These are phyloP conservation scores for Solanum hybrid DNA, from an alignment of 305 asterid genomes.

Conservation along the genomic window DNA sequence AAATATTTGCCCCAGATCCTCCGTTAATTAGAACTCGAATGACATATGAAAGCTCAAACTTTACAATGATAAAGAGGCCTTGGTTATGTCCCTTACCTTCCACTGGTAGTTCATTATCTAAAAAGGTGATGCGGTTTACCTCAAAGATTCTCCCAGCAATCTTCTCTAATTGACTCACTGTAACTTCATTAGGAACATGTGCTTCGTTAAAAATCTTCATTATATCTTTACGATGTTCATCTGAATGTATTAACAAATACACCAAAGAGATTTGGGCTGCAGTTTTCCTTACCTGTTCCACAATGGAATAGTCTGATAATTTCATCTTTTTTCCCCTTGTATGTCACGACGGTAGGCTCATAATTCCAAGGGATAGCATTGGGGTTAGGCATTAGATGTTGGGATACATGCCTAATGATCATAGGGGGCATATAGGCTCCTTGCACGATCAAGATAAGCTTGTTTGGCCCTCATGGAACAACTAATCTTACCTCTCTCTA, in stretches of 20 bases:
- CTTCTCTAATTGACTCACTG: not conserved
- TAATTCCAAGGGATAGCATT: not conserved
- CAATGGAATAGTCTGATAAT: not conserved
- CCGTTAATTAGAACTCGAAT: not conserved
- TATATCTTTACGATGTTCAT: not conserved
- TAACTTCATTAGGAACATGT: not conserved
- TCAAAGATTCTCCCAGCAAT: not conserved
- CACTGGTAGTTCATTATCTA: not conserved
- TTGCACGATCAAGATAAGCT: no score
- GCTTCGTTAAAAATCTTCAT: not conserved
- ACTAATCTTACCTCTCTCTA: not conserved
- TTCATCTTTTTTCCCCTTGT: not conserved
- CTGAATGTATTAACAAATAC: not conserved
- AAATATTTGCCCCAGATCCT: not conserved
- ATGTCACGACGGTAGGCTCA: not conserved
- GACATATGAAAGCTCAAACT: not conserved
- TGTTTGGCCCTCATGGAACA: not conserved
- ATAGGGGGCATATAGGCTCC: not conserved
- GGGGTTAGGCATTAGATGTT: not conserved
- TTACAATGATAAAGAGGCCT: not conserved
- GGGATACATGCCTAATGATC: not conserved
- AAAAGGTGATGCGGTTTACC: not conserved
- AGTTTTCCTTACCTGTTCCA: not conserved
- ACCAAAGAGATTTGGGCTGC: not conserved
- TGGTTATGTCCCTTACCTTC: not conserved